Percentiles rank a stretch among this genome's conserved stretches.
Evolutionary conservation across 2,329 filamentous ascomycete species (phyloP).

Genomic region (Atkinsonella hypoxylon): DNA sequence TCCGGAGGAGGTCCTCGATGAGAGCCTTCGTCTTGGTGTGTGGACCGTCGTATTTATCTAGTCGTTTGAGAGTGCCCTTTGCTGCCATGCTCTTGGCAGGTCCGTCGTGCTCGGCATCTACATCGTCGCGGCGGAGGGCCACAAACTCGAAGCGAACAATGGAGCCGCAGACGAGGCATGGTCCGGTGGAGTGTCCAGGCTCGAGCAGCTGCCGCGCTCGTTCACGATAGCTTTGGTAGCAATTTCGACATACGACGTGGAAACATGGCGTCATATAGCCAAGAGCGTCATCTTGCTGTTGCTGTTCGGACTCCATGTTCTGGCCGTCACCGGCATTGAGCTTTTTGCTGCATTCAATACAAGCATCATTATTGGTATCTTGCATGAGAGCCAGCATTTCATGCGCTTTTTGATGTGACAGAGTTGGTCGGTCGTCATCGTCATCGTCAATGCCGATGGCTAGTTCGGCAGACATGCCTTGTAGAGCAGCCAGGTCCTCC

Average conservation of each 20-base stretch:
- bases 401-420: slow-evolving; percentile 64
- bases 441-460: slow-evolving; percentile 85
- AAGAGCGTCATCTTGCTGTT: slow-evolving; percentile 51
- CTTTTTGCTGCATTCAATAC: slow-evolving; percentile 55
- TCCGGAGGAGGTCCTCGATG: slow-evolving; percentile 57
- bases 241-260: slow-evolving; percentile 70
- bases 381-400: slow-evolving; percentile 76
- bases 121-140: slow-evolving; percentile 52
- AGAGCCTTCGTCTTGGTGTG: slow-evolving; percentile 87
- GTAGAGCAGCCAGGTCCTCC: slow-evolving; percentile 67
- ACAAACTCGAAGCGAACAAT: slow-evolving; percentile 54
- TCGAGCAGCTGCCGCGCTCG: slow-evolving; percentile 31
- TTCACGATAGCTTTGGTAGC: slow-evolving; percentile 49
- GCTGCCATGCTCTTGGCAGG: slow-evolving; percentile 25
- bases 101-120: slow-evolving; percentile 44
- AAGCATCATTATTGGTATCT: slow-evolving; percentile 67
- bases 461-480: slow-evolving; percentile 71
- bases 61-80: slow-evolving; percentile 35
- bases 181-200: slow-evolving; percentile 29
- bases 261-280: slow-evolving; percentile 80
- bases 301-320: slow-evolving; percentile 44
- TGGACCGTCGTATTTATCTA: slow-evolving; percentile 66
- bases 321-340: slow-evolving; percentile 45
- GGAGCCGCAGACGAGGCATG: slow-evolving; percentile 58
- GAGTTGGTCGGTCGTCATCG: slow-evolving; percentile 44